phyloP scores from a whole-genome alignment of 2,329 filamentous ascomycete genomes.

The Uncinocarpus reesii region DNA sequence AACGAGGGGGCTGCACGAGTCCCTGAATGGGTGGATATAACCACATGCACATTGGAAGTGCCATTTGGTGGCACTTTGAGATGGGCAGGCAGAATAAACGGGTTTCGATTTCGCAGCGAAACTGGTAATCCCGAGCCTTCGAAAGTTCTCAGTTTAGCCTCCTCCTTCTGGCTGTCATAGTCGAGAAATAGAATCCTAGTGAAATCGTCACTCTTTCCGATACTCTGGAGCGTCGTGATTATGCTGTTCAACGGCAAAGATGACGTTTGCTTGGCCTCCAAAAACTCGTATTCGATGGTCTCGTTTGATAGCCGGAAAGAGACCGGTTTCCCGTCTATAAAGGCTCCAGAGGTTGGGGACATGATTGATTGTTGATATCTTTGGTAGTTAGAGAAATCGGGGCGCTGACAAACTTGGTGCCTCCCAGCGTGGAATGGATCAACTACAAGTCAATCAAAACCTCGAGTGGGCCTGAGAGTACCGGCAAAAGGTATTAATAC shows the following conservation, averaged over 20 bases:
- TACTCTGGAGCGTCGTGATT: not conserved
- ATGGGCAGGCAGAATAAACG: not conserved
- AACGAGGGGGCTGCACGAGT: slow-evolving; percentile 47
- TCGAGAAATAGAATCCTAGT: not conserved
- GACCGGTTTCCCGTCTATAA: not conserved
- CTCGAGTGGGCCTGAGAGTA: too few relatives aligned
- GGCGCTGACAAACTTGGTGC: too few relatives aligned
- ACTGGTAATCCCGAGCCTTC: not conserved
- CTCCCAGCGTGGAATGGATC: too few relatives aligned
- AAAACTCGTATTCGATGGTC: not conserved
- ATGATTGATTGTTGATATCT: not conserved
- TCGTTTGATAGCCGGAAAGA: not conserved
- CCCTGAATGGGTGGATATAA: slow-evolving; percentile 60
- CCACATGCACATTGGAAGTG: slow-evolving; percentile 43
- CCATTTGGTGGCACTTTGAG: not conserved
- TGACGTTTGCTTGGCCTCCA: not conserved
- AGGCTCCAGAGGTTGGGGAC: not conserved
- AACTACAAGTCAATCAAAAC: too few relatives aligned
- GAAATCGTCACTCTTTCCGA: not conserved
- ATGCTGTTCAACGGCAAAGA: not conserved
- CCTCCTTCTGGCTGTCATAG: not conserved
- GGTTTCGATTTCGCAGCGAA: not conserved
- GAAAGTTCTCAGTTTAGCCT: not conserved
- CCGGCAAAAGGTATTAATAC: too few relatives aligned
- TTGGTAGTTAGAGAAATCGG: not conserved